Evolutionary conservation across 1,284 basidiomycete genomes (phyloP).

Genomic region (Stygiomarasmius scandens): DNA sequence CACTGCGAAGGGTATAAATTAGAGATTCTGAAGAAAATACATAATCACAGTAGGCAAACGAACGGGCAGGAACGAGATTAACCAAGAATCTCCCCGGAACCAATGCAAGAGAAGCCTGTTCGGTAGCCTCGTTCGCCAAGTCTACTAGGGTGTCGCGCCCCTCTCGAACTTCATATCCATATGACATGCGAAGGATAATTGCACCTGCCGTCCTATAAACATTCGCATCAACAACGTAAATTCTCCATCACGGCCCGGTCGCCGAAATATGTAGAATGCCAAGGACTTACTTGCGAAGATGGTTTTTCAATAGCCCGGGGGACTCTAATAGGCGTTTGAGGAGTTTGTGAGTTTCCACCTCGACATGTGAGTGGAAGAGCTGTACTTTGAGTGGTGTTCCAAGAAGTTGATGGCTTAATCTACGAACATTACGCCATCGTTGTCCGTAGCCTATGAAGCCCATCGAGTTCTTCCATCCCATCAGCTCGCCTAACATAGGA

Average conservation of each 20-base stretch:
- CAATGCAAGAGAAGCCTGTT: slow-evolving; percentile 12
- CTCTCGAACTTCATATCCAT: slow-evolving; percentile 19
- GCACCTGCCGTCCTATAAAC: slow-evolving; percentile 4
- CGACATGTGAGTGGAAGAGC: slow-evolving; percentile 4
- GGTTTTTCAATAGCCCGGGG: slow-evolving; percentile 2
- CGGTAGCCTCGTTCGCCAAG: slow-evolving; percentile 19
- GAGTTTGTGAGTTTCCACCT: slow-evolving; percentile 4
- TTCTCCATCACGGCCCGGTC: too few relatives aligned
- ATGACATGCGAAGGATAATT: slow-evolving; percentile 8
- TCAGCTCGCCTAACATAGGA: slow-evolving; percentile 17
- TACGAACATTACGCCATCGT: slow-evolving; percentile 42
- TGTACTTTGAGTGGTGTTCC: slow-evolving; percentile 3
- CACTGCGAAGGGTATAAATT: too few relatives aligned
- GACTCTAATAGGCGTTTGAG: slow-evolving; percentile 3
- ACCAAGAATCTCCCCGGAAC: slow-evolving; percentile 28
- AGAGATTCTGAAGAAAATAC: neutral
- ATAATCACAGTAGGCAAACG: slow-evolving; percentile 6
- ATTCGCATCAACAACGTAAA: neutral
- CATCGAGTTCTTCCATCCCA: slow-evolving; percentile 20
- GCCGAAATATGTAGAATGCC: neutral
- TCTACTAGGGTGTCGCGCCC: slow-evolving; percentile 28
- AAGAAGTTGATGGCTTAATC: slow-evolving; percentile 37
- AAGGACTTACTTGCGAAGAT: slow-evolving; percentile 5
- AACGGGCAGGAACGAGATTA: slow-evolving; percentile 30
- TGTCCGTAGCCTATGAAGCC: slow-evolving; percentile 34